These are phyloP conservation scores for Rhipidocladum racemiflorum DNA, from an alignment of 176 grass and related monocot species.

Conservation along the genomic window DNA sequence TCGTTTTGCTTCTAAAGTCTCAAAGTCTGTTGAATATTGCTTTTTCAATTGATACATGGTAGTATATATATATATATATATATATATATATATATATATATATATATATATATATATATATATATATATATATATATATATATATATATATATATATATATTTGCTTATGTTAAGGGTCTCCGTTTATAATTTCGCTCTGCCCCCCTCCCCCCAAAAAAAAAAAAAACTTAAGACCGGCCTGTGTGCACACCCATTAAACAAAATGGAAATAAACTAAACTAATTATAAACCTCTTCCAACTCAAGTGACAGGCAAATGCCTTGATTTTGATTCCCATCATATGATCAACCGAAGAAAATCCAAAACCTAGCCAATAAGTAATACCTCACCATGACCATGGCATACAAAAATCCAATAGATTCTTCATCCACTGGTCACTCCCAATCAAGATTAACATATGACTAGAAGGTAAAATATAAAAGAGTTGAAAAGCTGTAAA, in stretches of 20 bases:
- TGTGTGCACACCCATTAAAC: not conserved
- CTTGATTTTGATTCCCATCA: not conserved
- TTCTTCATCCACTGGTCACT: constrained; percentile 13
- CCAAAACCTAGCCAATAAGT: not conserved
- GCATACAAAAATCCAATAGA: not conserved
- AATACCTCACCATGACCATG: not conserved
- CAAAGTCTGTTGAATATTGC: too few relatives aligned
- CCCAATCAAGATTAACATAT: constrained; percentile 13
- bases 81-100: too few relatives aligned
- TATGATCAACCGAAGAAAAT: not conserved
- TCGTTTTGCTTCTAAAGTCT: too few relatives aligned
- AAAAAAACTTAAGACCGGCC: too few relatives aligned
- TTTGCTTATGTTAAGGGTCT: too few relatives aligned
- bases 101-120: too few relatives aligned
- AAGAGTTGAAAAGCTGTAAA: constrained; percentile 6
- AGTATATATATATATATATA: too few relatives aligned
- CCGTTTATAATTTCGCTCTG: too few relatives aligned
- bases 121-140: too few relatives aligned
- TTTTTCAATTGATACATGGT: too few relatives aligned
- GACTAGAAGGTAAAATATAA: constrained; percentile 10
- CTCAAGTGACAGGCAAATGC: constrained; percentile 25
- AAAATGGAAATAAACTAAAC: not conserved
- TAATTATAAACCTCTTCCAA: not conserved
- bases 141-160: too few relatives aligned
- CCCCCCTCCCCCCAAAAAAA: too few relatives aligned